These are phyloP conservation scores for Populus davidiana DNA, from an alignment of 345 rosid genomes.

Conservation along the genomic window DNA sequence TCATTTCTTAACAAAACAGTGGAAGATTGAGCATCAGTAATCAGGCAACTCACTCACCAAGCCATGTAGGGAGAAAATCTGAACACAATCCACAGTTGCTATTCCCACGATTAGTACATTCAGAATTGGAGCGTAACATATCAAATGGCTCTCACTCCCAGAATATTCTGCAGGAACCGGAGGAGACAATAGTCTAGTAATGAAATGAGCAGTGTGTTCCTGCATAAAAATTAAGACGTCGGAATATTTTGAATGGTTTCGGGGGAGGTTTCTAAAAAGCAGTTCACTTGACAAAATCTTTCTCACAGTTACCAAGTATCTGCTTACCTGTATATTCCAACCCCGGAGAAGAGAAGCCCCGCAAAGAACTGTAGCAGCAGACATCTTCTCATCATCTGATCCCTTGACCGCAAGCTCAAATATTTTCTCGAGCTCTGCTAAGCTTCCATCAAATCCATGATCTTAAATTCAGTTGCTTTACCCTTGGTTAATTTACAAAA, in stretches of 20 bases:
- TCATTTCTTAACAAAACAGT: background rate
- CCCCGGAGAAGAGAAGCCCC: constrained; percentile 94
- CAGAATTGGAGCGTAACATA: constrained; percentile 63
- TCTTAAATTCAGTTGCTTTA: constrained; percentile 76
- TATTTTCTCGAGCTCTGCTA: constrained; percentile 89
- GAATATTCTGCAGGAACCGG: constrained; percentile 62
- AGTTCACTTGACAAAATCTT: background rate
- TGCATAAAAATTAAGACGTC: constrained; percentile 24
- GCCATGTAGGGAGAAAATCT: constrained; percentile 84
- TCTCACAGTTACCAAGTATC: background rate
- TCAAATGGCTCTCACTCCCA: constrained; percentile 67
- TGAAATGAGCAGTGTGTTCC: constrained; percentile 76
- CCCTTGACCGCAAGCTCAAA: constrained; percentile 86
- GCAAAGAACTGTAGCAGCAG: constrained; percentile 87
- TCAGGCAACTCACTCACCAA: constrained; percentile 61
- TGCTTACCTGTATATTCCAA: constrained; percentile 85
- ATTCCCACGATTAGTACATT: constrained; percentile 81
- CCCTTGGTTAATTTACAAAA: constrained; percentile 62
- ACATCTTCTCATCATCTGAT: constrained; percentile 84
- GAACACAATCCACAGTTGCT: constrained; percentile 80
- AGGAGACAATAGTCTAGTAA: constrained; percentile 71
- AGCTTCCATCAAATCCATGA: constrained; percentile 94
- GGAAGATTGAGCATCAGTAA: background rate
- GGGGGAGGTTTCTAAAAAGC: no score
- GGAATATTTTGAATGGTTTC: background rate